Conservation (phyloP, 495 filamentous ascomycete species). For the Aspergillus ostianus region DNA sequence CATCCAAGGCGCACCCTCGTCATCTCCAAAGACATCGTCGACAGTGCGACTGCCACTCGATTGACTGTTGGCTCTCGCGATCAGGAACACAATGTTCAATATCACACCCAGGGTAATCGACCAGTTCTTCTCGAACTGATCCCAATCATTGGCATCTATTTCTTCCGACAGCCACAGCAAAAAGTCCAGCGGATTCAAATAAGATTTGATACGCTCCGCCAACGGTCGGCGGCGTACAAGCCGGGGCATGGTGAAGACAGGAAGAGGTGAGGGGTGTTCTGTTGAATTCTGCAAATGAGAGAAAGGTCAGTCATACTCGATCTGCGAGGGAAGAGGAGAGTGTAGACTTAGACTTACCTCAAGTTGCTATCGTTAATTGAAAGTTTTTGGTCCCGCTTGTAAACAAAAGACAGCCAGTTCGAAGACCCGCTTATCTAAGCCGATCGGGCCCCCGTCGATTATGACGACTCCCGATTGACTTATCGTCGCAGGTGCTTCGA, state of each 20-base stretch:
- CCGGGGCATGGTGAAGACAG: conserved; percentile 57
- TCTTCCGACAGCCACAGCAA: conserved; percentile 87
- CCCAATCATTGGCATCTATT: conserved; percentile 84
- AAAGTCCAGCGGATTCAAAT: conserved; percentile 85
- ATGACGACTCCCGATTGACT: conserved; percentile 20
- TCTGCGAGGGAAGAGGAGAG: neutral
- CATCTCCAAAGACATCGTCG: conserved; percentile 85
- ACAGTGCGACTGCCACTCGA: conserved; percentile 40
- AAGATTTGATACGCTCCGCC: conserved; percentile 68
- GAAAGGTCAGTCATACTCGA: neutral
- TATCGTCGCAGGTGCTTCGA: neutral
- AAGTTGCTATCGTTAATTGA: neutral
- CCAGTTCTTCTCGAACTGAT: conserved; percentile 70
- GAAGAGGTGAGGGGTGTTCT: conserved; percentile 1
- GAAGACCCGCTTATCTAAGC: conserved; percentile 25
- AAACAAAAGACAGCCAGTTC: conserved; percentile 11
- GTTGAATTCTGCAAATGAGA: neutral
- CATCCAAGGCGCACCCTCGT: conserved; percentile 61
- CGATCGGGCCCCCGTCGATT: conserved; percentile 4
- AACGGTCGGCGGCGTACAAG: conserved; percentile 79
- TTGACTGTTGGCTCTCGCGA: conserved; percentile 75
- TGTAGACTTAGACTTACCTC: neutral
- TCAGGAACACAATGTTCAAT: conserved; percentile 75
- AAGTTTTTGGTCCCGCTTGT: conserved; percentile 13
- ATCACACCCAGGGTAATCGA: conserved; percentile 69